A percentile compares a stretch with the other conserved stretches of the same genome.
phyloP scores from a whole-genome alignment of 768 basidiomycete genomes.

The Galerina sulciceps region DNA sequence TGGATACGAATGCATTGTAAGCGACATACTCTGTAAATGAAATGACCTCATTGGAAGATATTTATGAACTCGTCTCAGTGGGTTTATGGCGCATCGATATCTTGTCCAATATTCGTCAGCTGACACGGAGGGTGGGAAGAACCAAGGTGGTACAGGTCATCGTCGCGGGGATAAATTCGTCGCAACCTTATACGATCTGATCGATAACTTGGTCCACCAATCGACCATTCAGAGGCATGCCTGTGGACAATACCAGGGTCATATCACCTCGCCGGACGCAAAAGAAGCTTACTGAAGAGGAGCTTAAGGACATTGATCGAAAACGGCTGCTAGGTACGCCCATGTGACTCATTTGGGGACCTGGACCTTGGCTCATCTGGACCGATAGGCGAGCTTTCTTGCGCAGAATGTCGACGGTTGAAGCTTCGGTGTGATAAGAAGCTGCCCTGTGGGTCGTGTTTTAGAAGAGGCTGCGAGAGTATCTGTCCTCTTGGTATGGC shows the following conservation, averaged over 20 bases:
- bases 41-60: too few species aligned
- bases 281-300: conserved; percentile 52
- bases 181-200: conserved; percentile 9
- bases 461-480: conserved; percentile 62
- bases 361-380: background rate
- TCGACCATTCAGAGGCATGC: conserved; percentile 35
- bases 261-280: conserved; percentile 41
- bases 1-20: too few species aligned
- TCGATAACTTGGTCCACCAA: conserved; percentile 7
- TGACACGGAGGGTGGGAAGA: too few species aligned
- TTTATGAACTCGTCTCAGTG: too few species aligned
- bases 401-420: conserved; percentile 54
- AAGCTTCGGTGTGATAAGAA: conserved; percentile 59
- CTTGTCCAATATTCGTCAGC: too few species aligned
- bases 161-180: conserved; percentile 3
- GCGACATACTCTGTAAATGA: too few species aligned
- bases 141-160: background rate
- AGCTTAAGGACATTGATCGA: conserved; percentile 54
- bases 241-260: conserved; percentile 44
- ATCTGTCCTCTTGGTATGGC: conserved; percentile 63
- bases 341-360: background rate
- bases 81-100: too few species aligned
- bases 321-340: conserved; percentile 50
- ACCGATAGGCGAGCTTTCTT: conserved; percentile 51
- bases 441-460: conserved; percentile 54